A percentile compares a stretch with the other conserved stretches of the same genome.
Evolutionary conservation across 257 asterid genomes (phyloP).

Genomic region (Vinca minor): DNA sequence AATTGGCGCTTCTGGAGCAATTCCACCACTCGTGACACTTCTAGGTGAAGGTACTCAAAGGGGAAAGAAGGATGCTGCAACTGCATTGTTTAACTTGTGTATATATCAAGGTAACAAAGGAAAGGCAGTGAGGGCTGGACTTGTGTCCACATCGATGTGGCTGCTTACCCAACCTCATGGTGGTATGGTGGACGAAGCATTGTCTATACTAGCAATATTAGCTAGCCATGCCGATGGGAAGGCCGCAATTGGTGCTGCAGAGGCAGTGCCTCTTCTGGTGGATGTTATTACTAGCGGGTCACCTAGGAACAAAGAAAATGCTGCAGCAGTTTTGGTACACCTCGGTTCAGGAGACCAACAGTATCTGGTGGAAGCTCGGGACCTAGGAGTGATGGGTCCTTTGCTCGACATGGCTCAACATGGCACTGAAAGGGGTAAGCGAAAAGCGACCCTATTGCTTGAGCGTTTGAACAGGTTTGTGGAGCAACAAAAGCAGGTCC

Average conservation of each 20-base stretch:
- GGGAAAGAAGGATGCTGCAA: constrained; percentile 93
- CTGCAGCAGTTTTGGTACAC: constrained; percentile 86
- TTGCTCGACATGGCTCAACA: constrained; percentile 56
- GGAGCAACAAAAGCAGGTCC: constrained; percentile 62
- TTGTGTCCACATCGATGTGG: constrained; percentile 65
- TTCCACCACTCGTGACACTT: constrained; percentile 70
- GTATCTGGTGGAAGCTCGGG: constrained; percentile 57
- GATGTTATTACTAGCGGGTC: constrained; percentile 66
- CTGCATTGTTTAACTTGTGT: constrained; percentile 85
- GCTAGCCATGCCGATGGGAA: constrained; percentile 82
- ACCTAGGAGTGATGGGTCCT: constrained; percentile 65
- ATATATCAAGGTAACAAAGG: constrained; percentile 96
- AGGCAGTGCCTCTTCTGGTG: constrained; percentile 69
- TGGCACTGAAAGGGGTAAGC: constrained; percentile 83
- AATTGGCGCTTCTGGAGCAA: constrained; percentile 77
- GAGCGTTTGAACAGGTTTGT: constrained; percentile 70
- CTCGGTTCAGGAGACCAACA: constrained; percentile 74
- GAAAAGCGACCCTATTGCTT: constrained; percentile 76
- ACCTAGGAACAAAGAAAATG: constrained; percentile 77
- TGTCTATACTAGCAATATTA: constrained; percentile 82
- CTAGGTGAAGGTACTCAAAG: constrained; percentile 71
- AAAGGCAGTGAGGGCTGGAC: constrained; percentile 88
- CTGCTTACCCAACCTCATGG: constrained; percentile 75
- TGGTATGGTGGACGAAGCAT: constrained; percentile 79
- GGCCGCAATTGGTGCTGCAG: constrained; percentile 68